A percentile compares a stretch with the other conserved stretches of the same genome.
Evolutionary conservation across 495 filamentous ascomycete species (phyloP).

Genomic region (Cenococcum geophilum): DNA sequence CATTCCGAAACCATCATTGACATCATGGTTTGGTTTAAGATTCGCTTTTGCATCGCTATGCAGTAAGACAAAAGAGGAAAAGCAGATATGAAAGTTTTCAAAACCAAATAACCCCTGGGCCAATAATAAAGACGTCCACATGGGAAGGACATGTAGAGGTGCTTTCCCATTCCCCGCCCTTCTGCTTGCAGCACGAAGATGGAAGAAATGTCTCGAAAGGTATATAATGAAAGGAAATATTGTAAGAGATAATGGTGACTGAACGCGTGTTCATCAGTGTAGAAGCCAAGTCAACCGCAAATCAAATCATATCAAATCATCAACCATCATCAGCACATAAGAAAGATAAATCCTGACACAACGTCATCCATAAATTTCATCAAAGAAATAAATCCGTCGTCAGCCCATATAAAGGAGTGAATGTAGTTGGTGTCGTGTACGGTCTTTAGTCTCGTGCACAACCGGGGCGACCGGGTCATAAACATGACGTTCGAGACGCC

Average conservation of each 20-base stretch:
- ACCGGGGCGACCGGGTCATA: slow-evolving; percentile 11
- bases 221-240: neutral
- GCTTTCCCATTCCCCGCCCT: neutral
- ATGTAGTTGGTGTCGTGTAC: slow-evolving; percentile 7
- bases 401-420: neutral
- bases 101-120: neutral
- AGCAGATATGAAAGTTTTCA: neutral
- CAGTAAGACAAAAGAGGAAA: neutral
- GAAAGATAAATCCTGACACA: neutral
- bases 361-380: neutral
- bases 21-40: neutral
- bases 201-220: neutral
- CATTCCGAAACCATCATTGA: neutral
- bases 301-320: slow-evolving; percentile 2
- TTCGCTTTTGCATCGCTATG: neutral
- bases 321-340: slow-evolving; percentile 7
- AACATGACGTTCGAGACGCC: slow-evolving; percentile 28
- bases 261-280: neutral
- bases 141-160: neutral
- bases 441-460: neutral
- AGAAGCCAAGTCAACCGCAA: slow-evolving; percentile 1
- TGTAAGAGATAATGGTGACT: neutral
- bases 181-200: neutral
- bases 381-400: slow-evolving; percentile 4
- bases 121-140: too few relatives aligned